phyloP scores from a whole-genome alignment of 805 yeast genomes.

The Sugiyamaella marilandica region DNA sequence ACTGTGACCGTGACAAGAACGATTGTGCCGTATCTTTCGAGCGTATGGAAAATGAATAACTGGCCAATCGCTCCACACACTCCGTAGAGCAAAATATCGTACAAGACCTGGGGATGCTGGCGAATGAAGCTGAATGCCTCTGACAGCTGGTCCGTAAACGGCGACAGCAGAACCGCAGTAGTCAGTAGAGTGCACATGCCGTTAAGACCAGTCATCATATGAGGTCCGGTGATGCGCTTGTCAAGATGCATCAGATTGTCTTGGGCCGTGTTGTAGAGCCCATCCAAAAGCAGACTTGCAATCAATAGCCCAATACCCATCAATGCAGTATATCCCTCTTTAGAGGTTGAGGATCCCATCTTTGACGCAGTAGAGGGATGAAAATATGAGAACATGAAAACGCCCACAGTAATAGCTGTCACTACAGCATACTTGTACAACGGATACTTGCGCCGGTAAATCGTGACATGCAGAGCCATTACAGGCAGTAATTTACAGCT shows the following conservation, averaged over 20 bases:
- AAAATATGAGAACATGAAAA: slow-evolving; percentile 65
- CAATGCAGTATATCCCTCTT: slow-evolving; percentile 33
- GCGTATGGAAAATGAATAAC: slow-evolving; percentile 80
- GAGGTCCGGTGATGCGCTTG: slow-evolving; percentile 67
- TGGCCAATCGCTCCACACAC: slow-evolving; percentile 88
- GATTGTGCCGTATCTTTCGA: slow-evolving; percentile 80
- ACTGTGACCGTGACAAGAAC: slow-evolving; percentile 89
- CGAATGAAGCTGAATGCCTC: slow-evolving; percentile 47
- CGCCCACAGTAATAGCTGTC: slow-evolving; percentile 73
- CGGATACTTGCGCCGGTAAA: slow-evolving; percentile 72
- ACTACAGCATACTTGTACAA: slow-evolving; percentile 75
- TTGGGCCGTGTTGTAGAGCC: slow-evolving; percentile 89
- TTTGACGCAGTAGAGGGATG: slow-evolving; percentile 31
- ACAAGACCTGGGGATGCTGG: slow-evolving; percentile 48
- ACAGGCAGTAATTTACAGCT: slow-evolving; percentile 93
- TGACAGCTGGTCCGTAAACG: slow-evolving; percentile 46
- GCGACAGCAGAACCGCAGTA: slow-evolving; percentile 43
- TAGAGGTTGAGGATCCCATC: slow-evolving; percentile 21
- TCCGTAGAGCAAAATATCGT: slow-evolving; percentile 63
- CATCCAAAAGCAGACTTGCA: slow-evolving; percentile 74
- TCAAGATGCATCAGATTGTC: slow-evolving; percentile 66
- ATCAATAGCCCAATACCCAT: slow-evolving; percentile 59
- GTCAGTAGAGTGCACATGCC: slow-evolving; percentile 40
- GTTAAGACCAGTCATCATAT: slow-evolving; percentile 73
- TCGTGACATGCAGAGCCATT: slow-evolving; percentile 70